These are phyloP conservation scores for Fulvia fulva DNA, from an alignment of 2,329 filamentous ascomycete genomes.

Conservation along the genomic window DNA sequence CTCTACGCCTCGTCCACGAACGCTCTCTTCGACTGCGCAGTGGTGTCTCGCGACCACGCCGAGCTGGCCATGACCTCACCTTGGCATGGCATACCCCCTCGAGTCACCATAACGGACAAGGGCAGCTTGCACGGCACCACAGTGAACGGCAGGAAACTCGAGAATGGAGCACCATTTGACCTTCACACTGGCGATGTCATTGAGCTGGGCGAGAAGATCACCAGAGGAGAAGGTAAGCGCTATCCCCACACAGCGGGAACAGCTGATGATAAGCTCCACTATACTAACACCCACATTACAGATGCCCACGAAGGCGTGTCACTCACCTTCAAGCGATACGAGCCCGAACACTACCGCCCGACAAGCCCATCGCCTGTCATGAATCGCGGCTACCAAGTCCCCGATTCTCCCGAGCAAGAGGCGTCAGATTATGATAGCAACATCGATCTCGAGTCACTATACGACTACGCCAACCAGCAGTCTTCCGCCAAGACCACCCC, in stretches of 20 bases:
- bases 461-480: conserved; percentile 11
- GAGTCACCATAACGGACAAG: conserved; percentile 31
- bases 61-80: conserved; percentile 20
- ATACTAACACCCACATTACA: conserved; percentile 6
- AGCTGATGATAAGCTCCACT: conserved; percentile 2
- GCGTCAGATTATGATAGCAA: conserved; percentile 24
- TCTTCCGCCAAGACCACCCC: conserved; percentile 30
- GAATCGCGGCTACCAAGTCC: conserved; percentile 21
- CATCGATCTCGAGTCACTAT: conserved; percentile 16
- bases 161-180: conserved; percentile 10
- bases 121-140: conserved; percentile 34
- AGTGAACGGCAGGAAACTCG: conserved; percentile 31
- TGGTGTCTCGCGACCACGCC: conserved; percentile 36
- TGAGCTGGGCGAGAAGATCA: conserved; percentile 31
- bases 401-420: conserved; percentile 21
- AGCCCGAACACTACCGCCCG: conserved; percentile 4
- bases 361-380: not conserved
- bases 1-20: conserved; percentile 26
- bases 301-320: conserved; percentile 29
- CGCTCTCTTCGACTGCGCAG: conserved; percentile 35
- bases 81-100: conserved; percentile 9
- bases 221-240: conserved; percentile 25
- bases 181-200: conserved; percentile 30
- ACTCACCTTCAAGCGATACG: conserved; percentile 19
- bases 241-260: not conserved